Conservation (phyloP, 129 eudicot genomes). For the Flaveria robusta region DNA sequence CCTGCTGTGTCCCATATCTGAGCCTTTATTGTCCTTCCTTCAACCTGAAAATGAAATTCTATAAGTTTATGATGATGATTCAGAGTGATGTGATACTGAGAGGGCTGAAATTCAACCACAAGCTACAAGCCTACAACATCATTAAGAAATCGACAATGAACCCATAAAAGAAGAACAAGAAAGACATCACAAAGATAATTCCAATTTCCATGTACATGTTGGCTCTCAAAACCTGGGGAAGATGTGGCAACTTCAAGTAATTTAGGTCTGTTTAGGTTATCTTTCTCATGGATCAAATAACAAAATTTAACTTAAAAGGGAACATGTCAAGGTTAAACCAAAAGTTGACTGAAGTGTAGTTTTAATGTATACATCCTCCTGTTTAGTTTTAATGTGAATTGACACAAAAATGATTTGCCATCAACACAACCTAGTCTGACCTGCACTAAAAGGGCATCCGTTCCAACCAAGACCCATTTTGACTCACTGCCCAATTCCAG, state of each 20-base stretch:
- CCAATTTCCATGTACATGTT: neutral
- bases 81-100: slow-evolving; percentile 9
- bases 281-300: neutral
- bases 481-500: neutral
- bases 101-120: neutral
- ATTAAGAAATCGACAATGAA: slow-evolving; percentile 1
- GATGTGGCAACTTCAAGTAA: neutral
- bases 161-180: slow-evolving; percentile 14
- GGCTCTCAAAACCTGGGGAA: neutral
- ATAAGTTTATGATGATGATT: slow-evolving; percentile 8
- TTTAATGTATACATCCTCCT: neutral
- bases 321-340: neutral
- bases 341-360: neutral
- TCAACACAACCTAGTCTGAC: slow-evolving; percentile 12
- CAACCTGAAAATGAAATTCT: slow-evolving; percentile 54
- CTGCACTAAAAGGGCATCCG: neutral
- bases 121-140: neutral
- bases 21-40: slow-evolving; percentile 91
- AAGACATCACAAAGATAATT: neutral
- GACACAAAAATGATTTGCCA: neutral
- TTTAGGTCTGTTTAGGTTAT: neutral
- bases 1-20: slow-evolving; percentile 99
- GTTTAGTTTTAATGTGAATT: neutral
- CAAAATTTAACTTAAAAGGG: neutral
- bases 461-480: neutral